Percentiles rank a stretch among this genome's conserved stretches.
phyloP scores from a whole-genome alignment of 2,329 filamentous ascomycete genomes.

The Penicillium sp. region DNA sequence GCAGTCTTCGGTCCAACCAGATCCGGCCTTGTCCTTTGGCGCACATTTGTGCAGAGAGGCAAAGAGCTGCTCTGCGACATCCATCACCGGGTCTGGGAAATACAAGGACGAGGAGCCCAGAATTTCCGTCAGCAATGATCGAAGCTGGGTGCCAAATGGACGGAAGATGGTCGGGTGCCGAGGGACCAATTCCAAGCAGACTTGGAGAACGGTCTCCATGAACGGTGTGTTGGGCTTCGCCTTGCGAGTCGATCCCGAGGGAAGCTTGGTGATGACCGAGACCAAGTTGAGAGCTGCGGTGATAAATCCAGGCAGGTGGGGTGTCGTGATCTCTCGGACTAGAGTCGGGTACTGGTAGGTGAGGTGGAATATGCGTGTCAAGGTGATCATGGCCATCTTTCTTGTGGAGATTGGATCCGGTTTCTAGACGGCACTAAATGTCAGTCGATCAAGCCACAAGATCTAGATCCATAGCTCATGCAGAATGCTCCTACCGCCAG shows the following conservation, averaged over 20 bases:
- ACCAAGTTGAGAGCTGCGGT: slow-evolving; percentile 69
- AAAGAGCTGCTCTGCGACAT: slow-evolving; percentile 63
- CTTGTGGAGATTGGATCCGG: slow-evolving; percentile 73
- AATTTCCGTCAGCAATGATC: slow-evolving; percentile 58
- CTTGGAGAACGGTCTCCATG: slow-evolving; percentile 67
- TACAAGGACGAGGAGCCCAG: slow-evolving; percentile 60
- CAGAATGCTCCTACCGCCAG: slow-evolving; percentile 58
- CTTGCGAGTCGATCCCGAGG: slow-evolving; percentile 35
- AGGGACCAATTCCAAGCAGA: slow-evolving; percentile 71
- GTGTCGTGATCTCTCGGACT: slow-evolving; percentile 82
- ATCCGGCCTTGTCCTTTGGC: slow-evolving; percentile 71
- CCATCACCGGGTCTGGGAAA: slow-evolving; percentile 55
- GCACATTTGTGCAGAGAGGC: slow-evolving; percentile 76
- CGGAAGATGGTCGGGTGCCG: slow-evolving; percentile 81
- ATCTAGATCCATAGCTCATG: background rate
- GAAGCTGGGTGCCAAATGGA: slow-evolving; percentile 69
- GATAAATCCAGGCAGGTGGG: slow-evolving; percentile 72
- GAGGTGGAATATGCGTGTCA: slow-evolving; percentile 80
- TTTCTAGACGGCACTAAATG: slow-evolving; percentile 55
- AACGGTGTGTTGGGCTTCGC: slow-evolving; percentile 49
- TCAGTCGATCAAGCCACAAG: slow-evolving; percentile 13
- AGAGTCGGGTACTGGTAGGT: slow-evolving; percentile 81
- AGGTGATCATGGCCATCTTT: slow-evolving; percentile 70
- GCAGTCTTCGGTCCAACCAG: slow-evolving; percentile 75
- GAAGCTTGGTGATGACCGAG: slow-evolving; percentile 44